A percentile compares a stretch with the other conserved stretches of the same genome.
These are phyloP conservation scores for Trapa bicornis DNA, from an alignment of 345 rosid genomes.

Conservation along the genomic window DNA sequence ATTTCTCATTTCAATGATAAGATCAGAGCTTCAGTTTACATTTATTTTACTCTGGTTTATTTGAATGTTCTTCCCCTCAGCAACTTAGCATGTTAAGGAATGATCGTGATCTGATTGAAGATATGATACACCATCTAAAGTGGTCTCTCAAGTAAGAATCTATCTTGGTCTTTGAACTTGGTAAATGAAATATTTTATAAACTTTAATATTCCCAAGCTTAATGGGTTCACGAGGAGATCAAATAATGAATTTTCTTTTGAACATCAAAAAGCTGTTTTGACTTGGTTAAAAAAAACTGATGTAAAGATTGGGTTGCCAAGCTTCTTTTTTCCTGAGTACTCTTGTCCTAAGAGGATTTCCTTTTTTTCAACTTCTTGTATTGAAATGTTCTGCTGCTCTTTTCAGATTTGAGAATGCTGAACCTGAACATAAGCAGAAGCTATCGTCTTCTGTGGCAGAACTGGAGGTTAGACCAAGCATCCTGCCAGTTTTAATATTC, in stretches of 20 bases:
- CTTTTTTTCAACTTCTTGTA: not conserved
- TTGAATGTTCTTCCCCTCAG: constrained; percentile 22
- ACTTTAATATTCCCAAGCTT: not conserved
- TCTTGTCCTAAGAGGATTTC: no score
- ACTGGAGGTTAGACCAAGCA: constrained; percentile 37
- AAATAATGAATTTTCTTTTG: no score
- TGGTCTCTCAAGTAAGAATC: constrained; percentile 67
- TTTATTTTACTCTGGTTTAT: not conserved
- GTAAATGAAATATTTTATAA: not conserved
- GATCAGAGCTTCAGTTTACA: not conserved
- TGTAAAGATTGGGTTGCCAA: not conserved
- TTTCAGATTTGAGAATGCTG: constrained; percentile 44
- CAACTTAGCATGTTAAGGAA: constrained; percentile 62
- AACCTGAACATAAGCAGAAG: constrained; percentile 30
- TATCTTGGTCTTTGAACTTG: not conserved
- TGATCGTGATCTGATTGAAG: constrained; percentile 83
- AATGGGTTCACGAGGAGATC: not conserved
- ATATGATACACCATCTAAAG: constrained; percentile 59
- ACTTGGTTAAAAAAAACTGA: no score
- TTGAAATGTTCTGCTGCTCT: not conserved
- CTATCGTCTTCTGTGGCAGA: constrained; percentile 24
- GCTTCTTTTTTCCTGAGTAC: not conserved
- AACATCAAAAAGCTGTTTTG: no score
- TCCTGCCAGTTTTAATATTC: not conserved
- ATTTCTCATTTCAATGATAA: not conserved